Percentiles rank a stretch among this genome's conserved stretches.
Evolutionary conservation across 2,329 filamentous ascomycete genomes (phyloP).

Genomic region (Akanthomyces lecanii): DNA sequence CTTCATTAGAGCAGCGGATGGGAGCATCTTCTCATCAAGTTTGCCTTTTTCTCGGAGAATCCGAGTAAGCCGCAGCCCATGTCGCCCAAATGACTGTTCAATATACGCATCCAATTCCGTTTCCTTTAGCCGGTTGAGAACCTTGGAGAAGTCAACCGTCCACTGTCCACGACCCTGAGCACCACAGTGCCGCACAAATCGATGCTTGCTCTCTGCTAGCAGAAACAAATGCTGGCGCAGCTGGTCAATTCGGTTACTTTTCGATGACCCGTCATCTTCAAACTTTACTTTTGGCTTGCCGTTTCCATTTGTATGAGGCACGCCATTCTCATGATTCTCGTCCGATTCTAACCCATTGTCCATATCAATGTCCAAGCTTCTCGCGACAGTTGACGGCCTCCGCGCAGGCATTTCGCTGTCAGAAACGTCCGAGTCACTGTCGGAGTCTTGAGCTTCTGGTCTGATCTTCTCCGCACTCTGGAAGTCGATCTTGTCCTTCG

Average conservation of each 20-base stretch:
- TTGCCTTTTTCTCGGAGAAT: slow-evolving; percentile 85
- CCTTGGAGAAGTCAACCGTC: slow-evolving; percentile 74
- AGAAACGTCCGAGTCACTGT: slow-evolving; percentile 25
- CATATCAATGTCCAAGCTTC: slow-evolving; percentile 17
- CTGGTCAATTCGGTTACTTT: slow-evolving; percentile 48
- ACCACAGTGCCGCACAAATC: slow-evolving; percentile 66
- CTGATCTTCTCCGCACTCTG: slow-evolving; percentile 47
- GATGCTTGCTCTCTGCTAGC: slow-evolving; percentile 63
- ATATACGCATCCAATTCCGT: slow-evolving; percentile 79
- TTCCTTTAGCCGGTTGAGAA: slow-evolving; percentile 68
- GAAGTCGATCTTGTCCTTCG: slow-evolving; percentile 43
- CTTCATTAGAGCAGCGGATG: slow-evolving; percentile 74
- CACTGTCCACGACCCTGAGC: slow-evolving; percentile 65
- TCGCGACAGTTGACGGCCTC: background rate
- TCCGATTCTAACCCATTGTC: slow-evolving; percentile 30
- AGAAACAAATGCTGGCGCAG: slow-evolving; percentile 71
- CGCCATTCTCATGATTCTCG: slow-evolving; percentile 35
- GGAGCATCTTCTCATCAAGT: slow-evolving; percentile 88
- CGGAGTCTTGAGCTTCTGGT: slow-evolving; percentile 28
- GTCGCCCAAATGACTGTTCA: slow-evolving; percentile 67
- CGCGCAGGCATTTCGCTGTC: slow-evolving; percentile 21
- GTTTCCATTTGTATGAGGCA: slow-evolving; percentile 33
- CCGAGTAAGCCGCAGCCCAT: slow-evolving; percentile 76
- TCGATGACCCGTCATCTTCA: slow-evolving; percentile 40
- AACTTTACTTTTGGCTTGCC: slow-evolving; percentile 47